Base-by-base conservation (phyloP, 163 green algal species). In the Scenedesmus sp. region DNA sequence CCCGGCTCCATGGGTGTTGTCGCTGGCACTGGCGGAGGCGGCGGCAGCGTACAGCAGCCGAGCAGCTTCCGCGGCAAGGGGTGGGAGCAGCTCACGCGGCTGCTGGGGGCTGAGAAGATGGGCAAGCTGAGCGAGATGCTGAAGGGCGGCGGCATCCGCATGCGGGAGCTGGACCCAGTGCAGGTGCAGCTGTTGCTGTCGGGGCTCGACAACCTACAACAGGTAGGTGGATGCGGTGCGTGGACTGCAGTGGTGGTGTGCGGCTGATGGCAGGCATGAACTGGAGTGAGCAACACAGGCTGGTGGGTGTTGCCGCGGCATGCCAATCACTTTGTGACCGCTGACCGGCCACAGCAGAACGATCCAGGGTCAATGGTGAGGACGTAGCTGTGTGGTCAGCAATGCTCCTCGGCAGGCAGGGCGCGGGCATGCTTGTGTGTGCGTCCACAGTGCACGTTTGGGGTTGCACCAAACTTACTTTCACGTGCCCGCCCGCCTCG, bases 81-180 rank as follows among this genome's bases (percentile, higher is more conserved):
- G 7, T 90, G 85, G 85, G 85, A 85, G 40, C 85, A 90, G 85
- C 46, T 90, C 70, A 78, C 72, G 12, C 15, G n/a, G 6, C 12
- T 85, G 15, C 10, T 90, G 43, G 46, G 70, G 24, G 33, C 46
- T 33, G 72, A 90, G n/a, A 18, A 59, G 44, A 40, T 90, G 44
- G n/a, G 4, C 33, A 49, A 53, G 44, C 72, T 90, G 44, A 22
- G 10, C 30, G 85, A 85, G 12, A 42, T 90, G 85, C 30, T 90
- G 44, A 51, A 56, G 10, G 59, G 42, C 12, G 85, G 72, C 40
- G 61, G 46, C 56, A 68, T 90, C 72, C 78, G 85, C 70, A 82
- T 90, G 85, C 56, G 46, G 16, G 46, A 61, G 42, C 70, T 85
- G 22, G 49, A 73, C 13, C 70, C 46, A 0, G 0, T 53, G 33